Evolutionary conservation across 495 filamentous ascomycete species (phyloP).

Genomic region (Penicillium verhagenii): DNA sequence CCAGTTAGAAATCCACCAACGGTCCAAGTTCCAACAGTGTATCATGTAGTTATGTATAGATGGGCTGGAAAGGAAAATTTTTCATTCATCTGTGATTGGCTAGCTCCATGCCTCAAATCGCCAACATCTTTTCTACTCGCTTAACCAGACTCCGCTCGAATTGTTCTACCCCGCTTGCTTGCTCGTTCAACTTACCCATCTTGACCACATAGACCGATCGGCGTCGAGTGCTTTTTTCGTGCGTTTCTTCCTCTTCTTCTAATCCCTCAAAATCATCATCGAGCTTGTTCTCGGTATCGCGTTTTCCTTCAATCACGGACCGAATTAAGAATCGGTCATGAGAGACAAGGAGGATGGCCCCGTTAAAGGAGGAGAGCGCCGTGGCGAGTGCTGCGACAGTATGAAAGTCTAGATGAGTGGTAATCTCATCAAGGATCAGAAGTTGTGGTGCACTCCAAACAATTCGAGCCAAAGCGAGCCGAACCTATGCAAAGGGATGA

Average conservation of each 20-base stretch:
- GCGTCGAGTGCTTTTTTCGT: constrained; percentile 45
- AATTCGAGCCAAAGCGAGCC: constrained; percentile 67
- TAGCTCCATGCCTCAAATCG: background rate
- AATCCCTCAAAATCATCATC: constrained; percentile 52
- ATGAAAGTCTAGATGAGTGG: constrained; percentile 80
- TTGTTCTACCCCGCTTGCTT: constrained; percentile 57
- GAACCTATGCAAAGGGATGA: constrained; percentile 46
- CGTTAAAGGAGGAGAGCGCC: constrained; percentile 63
- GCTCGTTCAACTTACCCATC: constrained; percentile 53
- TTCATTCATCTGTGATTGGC: background rate
- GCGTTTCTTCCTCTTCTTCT: constrained; percentile 47
- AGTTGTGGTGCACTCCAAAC: constrained; percentile 67
- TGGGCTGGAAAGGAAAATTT: too few relatives aligned
- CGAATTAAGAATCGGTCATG: constrained; percentile 77
- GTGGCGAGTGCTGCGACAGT: constrained; percentile 67
- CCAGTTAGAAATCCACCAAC: background rate
- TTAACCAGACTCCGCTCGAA: constrained; percentile 66
- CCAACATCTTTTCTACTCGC: constrained; percentile 45
- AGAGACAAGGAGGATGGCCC: constrained; percentile 69
- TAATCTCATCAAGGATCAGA: constrained; percentile 79
- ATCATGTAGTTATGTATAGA: too few relatives aligned
- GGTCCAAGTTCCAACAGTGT: background rate
- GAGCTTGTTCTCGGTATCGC: constrained; percentile 38
- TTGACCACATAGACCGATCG: constrained; percentile 61
- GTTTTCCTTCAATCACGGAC: constrained; percentile 64